Evolutionary conservation across 345 rosid species (phyloP).

Genomic region (Tarenaya hassleriana): DNA sequence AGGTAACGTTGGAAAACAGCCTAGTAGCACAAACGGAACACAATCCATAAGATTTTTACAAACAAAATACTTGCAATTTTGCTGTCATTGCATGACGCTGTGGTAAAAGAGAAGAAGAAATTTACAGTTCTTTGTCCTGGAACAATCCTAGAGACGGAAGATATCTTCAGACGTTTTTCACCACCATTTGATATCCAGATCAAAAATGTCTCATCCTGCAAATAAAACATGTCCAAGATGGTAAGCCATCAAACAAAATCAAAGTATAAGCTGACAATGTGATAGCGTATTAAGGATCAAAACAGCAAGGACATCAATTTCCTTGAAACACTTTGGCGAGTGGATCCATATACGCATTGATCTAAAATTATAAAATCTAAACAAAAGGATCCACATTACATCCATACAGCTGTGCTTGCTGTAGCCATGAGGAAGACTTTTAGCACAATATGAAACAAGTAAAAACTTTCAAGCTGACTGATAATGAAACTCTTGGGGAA

Average conservation of each 20-base stretch:
- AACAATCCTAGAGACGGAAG: slow-evolving; percentile 69
- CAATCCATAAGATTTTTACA: slow-evolving; percentile 9
- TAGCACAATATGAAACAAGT: too few relatives aligned
- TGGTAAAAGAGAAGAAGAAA: slow-evolving; percentile 25
- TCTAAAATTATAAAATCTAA: not conserved
- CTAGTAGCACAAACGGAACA: slow-evolving; percentile 33
- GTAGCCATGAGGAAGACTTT: too few relatives aligned
- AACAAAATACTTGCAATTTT: not conserved
- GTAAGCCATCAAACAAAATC: slow-evolving; percentile 9
- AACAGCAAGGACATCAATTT: not conserved
- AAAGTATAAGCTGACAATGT: not conserved
- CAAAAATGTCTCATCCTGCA: slow-evolving; percentile 87
- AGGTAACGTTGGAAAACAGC: slow-evolving; percentile 81
- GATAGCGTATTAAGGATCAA: slow-evolving; percentile 4
- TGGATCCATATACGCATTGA: not conserved
- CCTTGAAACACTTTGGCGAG: not conserved
- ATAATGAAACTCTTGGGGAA: not conserved
- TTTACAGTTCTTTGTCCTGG: slow-evolving; percentile 98
- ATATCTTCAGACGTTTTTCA: slow-evolving; percentile 78
- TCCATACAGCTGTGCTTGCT: too few relatives aligned
- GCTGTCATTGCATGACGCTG: slow-evolving; percentile 1
- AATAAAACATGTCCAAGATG: slow-evolving; percentile 24
- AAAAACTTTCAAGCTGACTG: not conserved
- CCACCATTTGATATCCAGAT: slow-evolving; percentile 81
- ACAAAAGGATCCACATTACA: too few relatives aligned